These are phyloP conservation scores for Yamadazyma mexicana DNA, from an alignment of 1,139 yeast species.

Conservation along the genomic window DNA sequence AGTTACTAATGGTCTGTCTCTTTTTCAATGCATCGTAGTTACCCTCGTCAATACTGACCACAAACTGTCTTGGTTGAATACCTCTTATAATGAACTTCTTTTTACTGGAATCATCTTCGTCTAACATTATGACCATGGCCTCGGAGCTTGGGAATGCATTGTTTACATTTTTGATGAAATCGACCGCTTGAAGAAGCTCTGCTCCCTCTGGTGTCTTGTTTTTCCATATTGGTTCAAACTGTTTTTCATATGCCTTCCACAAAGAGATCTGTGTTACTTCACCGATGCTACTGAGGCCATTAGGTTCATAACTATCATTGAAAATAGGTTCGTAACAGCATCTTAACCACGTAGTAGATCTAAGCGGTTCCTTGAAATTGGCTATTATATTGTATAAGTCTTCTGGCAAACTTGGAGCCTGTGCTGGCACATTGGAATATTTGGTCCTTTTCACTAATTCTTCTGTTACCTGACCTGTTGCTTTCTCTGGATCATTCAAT, in stretches of 20 bases:
- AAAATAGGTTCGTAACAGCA: conserved; percentile 76
- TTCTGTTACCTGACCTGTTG: conserved; percentile 18
- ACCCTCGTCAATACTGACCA: conserved; percentile 44
- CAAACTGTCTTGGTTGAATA: conserved; percentile 53
- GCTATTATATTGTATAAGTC: conserved; percentile 63
- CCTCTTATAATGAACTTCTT: conserved; percentile 91
- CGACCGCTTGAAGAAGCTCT: conserved; percentile 88
- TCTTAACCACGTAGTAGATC: conserved; percentile 95
- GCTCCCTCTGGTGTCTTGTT: conserved; percentile 44
- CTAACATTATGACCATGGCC: conserved; percentile 81
- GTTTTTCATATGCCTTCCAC: conserved; percentile 93
- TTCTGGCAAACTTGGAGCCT: conserved; percentile 60
- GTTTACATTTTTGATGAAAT: conserved; percentile 90
- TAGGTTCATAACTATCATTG: conserved; percentile 23
- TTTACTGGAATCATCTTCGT: conserved; percentile 46
- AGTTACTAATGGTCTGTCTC: conserved; percentile 15
- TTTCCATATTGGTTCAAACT: conserved; percentile 54
- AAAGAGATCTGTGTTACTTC: conserved; percentile 94
- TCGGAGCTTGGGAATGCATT: conserved; percentile 88
- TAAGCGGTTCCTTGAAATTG: conserved; percentile 74
- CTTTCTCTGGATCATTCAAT: conserved; percentile 23
- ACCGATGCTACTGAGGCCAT: conserved; percentile 38
- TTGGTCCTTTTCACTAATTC: conserved; percentile 36
- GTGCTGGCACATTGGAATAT: conserved; percentile 50
- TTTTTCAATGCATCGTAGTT: conserved; percentile 46